Base-by-base conservation (phyloP, 352 stramenopile species). In the Thalassiosira hispida region DNA sequence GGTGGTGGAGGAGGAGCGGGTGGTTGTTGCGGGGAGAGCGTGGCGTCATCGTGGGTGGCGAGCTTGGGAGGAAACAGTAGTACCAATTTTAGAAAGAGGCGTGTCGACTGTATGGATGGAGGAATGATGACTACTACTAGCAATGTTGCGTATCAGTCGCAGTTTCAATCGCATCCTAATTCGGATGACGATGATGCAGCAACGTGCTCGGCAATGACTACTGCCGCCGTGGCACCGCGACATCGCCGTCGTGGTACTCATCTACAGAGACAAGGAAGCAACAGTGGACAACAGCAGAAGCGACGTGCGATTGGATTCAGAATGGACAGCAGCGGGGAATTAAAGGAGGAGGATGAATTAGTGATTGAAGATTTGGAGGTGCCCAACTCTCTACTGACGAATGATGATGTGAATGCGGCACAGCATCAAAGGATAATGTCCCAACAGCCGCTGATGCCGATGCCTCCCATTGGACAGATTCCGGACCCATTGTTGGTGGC, bases 191-290 rank as follows among this genome's bases (percentile, higher is more conserved):
- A 75, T 44, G 66, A 76, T 76, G 67, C 59, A 1, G 33, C 59
- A 4, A 76, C 55, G 12, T 76, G 55, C 61, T 27, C 67, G 7
- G 67, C 60, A 65, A 76, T 76, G 56, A 76, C 67, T 2, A 76
- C 67, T 16, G 67, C 67, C 2, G 67, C 67, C 1, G 42, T 76
- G 5, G 67, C 67, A 12, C 67, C 67, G 42, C 47, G 67, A 46
- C 18, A 33, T 53, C 55, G 33, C 25, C 11, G 1, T 9, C 12
- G 25, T 35, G 20, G 3, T 52, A 22, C 16, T 35, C 16, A 14
- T 64, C 6, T 56, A 33, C 23, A 7, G 56, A n/a, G 7, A 35
- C 31, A 40, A 29, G 60, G 18, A 42, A 44, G 4, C 7, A 25
- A 31, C 16, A 27, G 5, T 31, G 8, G 18, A 64, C 12, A 16